Evolutionary conservation across 371 early-diverging fungal genomes (phyloP).

Genomic region (Syncephalis fuscata): DNA sequence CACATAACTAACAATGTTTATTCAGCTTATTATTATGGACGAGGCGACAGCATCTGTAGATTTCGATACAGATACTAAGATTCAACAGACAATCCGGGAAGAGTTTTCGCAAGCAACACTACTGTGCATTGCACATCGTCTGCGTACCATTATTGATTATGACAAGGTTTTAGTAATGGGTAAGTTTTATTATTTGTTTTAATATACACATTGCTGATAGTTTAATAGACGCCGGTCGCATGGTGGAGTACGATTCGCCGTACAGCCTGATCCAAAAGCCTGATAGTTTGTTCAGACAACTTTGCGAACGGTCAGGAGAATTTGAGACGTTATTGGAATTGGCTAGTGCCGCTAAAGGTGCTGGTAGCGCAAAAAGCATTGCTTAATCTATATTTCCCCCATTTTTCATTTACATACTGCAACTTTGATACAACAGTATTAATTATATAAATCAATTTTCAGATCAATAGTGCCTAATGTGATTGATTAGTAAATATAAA

Average conservation of each 20-base stretch:
- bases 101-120: slow-evolving; percentile 36
- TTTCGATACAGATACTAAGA: slow-evolving; percentile 37
- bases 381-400: no score
- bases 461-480: no score
- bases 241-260: slow-evolving; percentile 45
- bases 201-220: no score
- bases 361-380: no score
- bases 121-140: slow-evolving; percentile 49
- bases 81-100: slow-evolving; percentile 50
- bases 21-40: slow-evolving; percentile 23
- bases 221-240: slow-evolving; percentile 21
- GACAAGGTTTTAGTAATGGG: slow-evolving; percentile 63
- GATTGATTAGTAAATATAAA: no score
- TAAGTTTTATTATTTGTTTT: slow-evolving; percentile 6
- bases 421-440: no score
- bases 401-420: no score
- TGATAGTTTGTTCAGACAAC: slow-evolving; percentile 2
- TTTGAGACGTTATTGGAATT: slow-evolving; percentile 4
- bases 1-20: neutral
- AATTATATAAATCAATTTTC: no score
- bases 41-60: slow-evolving; percentile 75
- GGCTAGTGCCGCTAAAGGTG: neutral
- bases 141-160: slow-evolving; percentile 67
- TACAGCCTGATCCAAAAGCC: slow-evolving; percentile 21
- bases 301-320: slow-evolving; percentile 7